phyloP scores from a whole-genome alignment of 176 grass and related monocot genomes.

The Triticum turgidum region DNA sequence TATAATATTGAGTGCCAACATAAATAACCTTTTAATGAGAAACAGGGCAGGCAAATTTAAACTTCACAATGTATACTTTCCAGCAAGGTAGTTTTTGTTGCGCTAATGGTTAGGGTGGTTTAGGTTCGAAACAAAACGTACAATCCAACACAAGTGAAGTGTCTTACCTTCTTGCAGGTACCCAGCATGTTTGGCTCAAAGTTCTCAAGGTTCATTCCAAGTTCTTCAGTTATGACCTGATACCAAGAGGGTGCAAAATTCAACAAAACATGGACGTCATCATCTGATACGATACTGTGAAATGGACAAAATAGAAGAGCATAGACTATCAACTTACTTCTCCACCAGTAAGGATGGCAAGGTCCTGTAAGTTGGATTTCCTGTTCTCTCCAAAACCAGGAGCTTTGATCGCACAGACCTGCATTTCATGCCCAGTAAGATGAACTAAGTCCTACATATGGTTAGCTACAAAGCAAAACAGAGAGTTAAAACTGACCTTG shows the following conservation, averaged over 20 bases:
- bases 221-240: constrained; percentile 57
- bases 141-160: neutral
- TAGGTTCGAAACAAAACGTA: neutral
- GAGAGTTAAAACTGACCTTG: constrained; percentile 46
- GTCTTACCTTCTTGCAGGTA: constrained; percentile 69
- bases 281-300: neutral
- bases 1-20: neutral
- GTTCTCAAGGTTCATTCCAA: constrained; percentile 66
- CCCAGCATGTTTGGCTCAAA: constrained; percentile 78
- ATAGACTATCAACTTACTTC: constrained; percentile 37
- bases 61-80: neutral
- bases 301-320: neutral
- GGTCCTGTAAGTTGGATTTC: constrained; percentile 52
- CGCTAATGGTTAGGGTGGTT: neutral
- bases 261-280: neutral
- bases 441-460: neutral
- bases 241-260: constrained; percentile 16
- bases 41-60: neutral
- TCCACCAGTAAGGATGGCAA: constrained; percentile 48
- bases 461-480: constrained; percentile 8
- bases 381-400: constrained; percentile 57
- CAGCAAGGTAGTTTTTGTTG: neutral
- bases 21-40: neutral
- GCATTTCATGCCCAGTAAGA: constrained; percentile 12
- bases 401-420: constrained; percentile 53